A percentile compares a stretch with the other conserved stretches of the same genome.
These are phyloP conservation scores for Phytophthora litchii DNA, from an alignment of 352 stramenopile species.

Conservation along the genomic window DNA sequence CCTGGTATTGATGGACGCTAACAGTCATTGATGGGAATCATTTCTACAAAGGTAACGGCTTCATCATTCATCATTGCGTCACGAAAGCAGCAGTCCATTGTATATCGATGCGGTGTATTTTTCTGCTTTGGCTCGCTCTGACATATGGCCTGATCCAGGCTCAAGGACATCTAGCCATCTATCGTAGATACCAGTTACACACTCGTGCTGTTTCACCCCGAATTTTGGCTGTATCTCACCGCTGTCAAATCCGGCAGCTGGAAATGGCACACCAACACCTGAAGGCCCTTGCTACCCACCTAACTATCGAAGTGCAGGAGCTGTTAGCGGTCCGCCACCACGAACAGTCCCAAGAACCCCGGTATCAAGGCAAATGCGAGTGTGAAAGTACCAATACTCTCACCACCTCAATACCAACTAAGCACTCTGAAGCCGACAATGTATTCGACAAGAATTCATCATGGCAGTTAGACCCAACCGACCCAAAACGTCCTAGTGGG, in stretches of 20 bases:
- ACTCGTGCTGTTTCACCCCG: too few relatives aligned
- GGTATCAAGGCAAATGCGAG: slow-evolving; percentile 17
- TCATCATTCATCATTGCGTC: slow-evolving; percentile 36
- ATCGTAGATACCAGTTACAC: slow-evolving; percentile 13
- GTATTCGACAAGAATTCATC: slow-evolving; percentile 5
- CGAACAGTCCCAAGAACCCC: slow-evolving; percentile 16
- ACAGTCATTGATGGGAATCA: too few relatives aligned
- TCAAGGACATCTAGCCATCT: slow-evolving; percentile 19
- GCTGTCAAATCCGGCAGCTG: too few relatives aligned
- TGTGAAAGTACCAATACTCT: slow-evolving; percentile 16
- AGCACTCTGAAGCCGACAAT: background rate
- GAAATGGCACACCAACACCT: too few relatives aligned
- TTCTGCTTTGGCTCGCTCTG: slow-evolving; percentile 21
- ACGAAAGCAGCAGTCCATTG: too few relatives aligned
- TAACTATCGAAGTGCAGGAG: too few relatives aligned
- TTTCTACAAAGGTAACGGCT: too few relatives aligned
- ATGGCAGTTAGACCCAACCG: slow-evolving; percentile 17
- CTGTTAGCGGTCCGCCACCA: too few relatives aligned
- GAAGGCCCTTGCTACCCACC: too few relatives aligned
- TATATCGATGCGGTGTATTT: too few relatives aligned
- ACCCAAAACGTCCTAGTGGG: slow-evolving; percentile 5
- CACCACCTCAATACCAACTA: slow-evolving; percentile 1
- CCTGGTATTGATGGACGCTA: too few relatives aligned
- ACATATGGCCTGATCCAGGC: slow-evolving; percentile 5
- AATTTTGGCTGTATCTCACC: too few relatives aligned